phyloP scores from a whole-genome alignment of 164 flowering plant genomes.

The Nelumbo lutea region DNA sequence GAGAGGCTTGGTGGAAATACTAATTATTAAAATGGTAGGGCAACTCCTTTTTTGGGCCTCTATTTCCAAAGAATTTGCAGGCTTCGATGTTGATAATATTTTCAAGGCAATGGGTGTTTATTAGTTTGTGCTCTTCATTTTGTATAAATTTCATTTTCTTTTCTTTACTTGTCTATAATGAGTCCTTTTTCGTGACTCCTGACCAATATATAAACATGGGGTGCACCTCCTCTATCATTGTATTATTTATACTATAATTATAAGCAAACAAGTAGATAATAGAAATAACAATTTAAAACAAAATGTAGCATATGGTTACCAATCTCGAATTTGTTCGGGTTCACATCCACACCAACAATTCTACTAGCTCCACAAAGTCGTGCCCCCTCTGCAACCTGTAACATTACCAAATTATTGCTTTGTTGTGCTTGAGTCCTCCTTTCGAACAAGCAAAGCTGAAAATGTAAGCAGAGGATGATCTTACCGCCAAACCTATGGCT shows the following conservation, averaged over 20 bases:
- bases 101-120: too few species aligned
- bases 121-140: too few species aligned
- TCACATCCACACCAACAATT: conserved; percentile 66
- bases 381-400: conserved; percentile 72
- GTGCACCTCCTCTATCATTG: background rate
- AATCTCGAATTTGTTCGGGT: conserved; percentile 50
- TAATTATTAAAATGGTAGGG: too few species aligned
- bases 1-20: too few species aligned
- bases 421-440: background rate
- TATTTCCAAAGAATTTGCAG: too few species aligned
- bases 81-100: too few species aligned
- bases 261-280: too few species aligned
- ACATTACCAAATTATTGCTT: background rate
- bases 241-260: too few species aligned
- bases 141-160: too few species aligned
- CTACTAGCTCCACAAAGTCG: conserved; percentile 50
- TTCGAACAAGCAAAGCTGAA: background rate
- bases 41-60: too few species aligned
- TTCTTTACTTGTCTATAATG: too few species aligned
- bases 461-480: background rate
- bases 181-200: too few species aligned
- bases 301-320: conserved; percentile 21
- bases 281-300: background rate
- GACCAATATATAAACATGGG: background rate
- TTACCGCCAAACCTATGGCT: conserved; percentile 69